Percentiles rank a stretch among this genome's conserved stretches.
phyloP scores from a whole-genome alignment of 305 asterid species.

The Plantago lanceolata region DNA sequence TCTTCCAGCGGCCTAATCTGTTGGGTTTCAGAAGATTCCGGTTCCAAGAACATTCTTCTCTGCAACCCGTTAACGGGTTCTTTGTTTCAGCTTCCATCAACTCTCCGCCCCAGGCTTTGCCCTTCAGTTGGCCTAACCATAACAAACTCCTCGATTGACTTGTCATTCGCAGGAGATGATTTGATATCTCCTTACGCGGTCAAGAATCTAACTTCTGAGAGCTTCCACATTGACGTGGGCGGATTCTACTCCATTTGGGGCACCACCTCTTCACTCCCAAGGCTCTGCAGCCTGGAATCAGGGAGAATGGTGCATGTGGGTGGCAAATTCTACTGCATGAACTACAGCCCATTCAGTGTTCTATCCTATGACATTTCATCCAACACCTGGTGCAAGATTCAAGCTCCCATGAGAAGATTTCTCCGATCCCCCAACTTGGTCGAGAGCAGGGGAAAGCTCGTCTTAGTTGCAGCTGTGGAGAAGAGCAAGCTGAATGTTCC shows the following conservation, averaged over 20 bases:
- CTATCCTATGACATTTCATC: constrained; percentile 40
- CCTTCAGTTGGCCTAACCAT: constrained; percentile 70
- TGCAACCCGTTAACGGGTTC: constrained; percentile 59
- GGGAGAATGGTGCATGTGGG: constrained; percentile 67
- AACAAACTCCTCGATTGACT: constrained; percentile 57
- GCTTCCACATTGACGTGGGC: constrained; percentile 76
- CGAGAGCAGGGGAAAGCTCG: constrained; percentile 50
- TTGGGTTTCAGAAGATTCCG: constrained; percentile 79
- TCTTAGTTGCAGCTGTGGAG: constrained; percentile 81
- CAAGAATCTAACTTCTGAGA: constrained; percentile 72
- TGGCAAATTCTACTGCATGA: constrained; percentile 88
- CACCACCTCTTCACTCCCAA: constrained; percentile 65
- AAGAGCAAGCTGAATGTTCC: constrained; percentile 94
- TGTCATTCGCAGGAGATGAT: constrained; percentile 88
- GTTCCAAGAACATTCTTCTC: constrained; percentile 68
- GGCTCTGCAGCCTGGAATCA: constrained; percentile 86
- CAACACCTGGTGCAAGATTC: constrained; percentile 78
- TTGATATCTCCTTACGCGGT: constrained; percentile 89
- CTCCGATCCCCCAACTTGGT: constrained; percentile 78
- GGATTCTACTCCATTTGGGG: constrained; percentile 98
- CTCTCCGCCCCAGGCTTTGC: constrained; percentile 69
- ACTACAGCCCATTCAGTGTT: constrained; percentile 87
- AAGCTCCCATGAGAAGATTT: constrained; percentile 90
- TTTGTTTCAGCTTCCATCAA: constrained; percentile 63
- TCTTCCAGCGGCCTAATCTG: constrained; percentile 72